These are phyloP conservation scores for Erodium maritimum DNA, from an alignment of 345 rosid species.

Conservation along the genomic window DNA sequence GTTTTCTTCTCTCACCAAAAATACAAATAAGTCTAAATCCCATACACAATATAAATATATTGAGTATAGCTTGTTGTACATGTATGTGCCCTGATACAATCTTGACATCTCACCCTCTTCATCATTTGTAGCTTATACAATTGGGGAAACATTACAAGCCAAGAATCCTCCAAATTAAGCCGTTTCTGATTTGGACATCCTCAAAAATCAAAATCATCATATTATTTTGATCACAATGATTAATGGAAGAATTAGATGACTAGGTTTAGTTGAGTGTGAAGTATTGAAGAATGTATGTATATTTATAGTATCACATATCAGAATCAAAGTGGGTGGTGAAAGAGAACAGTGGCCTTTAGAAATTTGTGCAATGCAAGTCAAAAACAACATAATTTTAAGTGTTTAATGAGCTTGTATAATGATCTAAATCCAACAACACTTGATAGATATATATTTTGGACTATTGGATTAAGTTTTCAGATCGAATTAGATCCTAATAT, in stretches of 20 bases:
- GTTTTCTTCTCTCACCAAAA: too few relatives aligned
- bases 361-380: too few relatives aligned
- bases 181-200: too few relatives aligned
- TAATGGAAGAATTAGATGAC: not conserved
- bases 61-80: slow-evolving; percentile 2
- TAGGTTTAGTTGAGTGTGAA: not conserved
- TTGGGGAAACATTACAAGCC: slow-evolving; percentile 1
- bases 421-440: too few relatives aligned
- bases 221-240: too few relatives aligned
- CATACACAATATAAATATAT: slow-evolving; percentile 2
- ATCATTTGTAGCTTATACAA: not conserved
- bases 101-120: slow-evolving; percentile 12
- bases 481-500: too few relatives aligned
- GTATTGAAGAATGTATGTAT: not conserved
- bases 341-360: not conserved
- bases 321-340: not conserved
- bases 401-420: too few relatives aligned
- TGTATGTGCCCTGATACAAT: slow-evolving; percentile 18
- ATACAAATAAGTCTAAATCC: too few relatives aligned
- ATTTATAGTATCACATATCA: not conserved
- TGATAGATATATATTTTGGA: too few relatives aligned
- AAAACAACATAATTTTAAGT: too few relatives aligned
- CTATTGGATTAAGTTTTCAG: too few relatives aligned
- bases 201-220: too few relatives aligned
- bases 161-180: not conserved